These are phyloP conservation scores for Plantago ovata DNA, from an alignment of 257 asterid species.

Conservation along the genomic window DNA sequence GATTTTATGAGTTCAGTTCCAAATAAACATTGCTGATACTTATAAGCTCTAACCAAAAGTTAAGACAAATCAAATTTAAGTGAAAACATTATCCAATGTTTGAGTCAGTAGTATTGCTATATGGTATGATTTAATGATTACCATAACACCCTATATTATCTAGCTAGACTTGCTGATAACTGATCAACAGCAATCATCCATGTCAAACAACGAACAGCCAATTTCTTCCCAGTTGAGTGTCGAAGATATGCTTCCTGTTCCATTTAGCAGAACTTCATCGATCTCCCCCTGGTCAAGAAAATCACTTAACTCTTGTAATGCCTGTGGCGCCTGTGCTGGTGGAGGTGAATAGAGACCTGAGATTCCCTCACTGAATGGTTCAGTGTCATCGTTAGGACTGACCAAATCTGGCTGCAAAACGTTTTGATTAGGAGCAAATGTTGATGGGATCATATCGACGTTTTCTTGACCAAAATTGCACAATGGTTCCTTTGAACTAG, in stretches of 20 bases:
- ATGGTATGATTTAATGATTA: slow-evolving; percentile 1
- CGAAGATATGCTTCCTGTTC: slow-evolving; percentile 24
- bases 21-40: too few species aligned
- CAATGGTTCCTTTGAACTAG: background rate
- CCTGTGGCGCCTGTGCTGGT: slow-evolving; percentile 21
- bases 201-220: slow-evolving; percentile 23
- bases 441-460: background rate
- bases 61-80: background rate
- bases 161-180: slow-evolving; percentile 12
- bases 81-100: background rate
- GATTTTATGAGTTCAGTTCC: too few species aligned
- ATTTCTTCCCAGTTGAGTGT: slow-evolving; percentile 35
- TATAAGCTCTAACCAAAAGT: too few species aligned
- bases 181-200: slow-evolving; percentile 17
- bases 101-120: background rate
- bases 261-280: slow-evolving; percentile 23
- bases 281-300: slow-evolving; percentile 23
- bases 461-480: slow-evolving; percentile 2
- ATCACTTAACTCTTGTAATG: slow-evolving; percentile 13
- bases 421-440: slow-evolving; percentile 11
- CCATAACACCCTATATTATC: background rate
- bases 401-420: slow-evolving; percentile 7
- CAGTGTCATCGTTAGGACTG: slow-evolving; percentile 7
- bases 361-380: slow-evolving; percentile 12
- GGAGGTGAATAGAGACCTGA: slow-evolving; percentile 21